A percentile compares a stretch with the other conserved stretches of the same genome.
Conservation (phyloP, 2,329 filamentous ascomycete species). For the Acephala macrosclerotiorum region DNA sequence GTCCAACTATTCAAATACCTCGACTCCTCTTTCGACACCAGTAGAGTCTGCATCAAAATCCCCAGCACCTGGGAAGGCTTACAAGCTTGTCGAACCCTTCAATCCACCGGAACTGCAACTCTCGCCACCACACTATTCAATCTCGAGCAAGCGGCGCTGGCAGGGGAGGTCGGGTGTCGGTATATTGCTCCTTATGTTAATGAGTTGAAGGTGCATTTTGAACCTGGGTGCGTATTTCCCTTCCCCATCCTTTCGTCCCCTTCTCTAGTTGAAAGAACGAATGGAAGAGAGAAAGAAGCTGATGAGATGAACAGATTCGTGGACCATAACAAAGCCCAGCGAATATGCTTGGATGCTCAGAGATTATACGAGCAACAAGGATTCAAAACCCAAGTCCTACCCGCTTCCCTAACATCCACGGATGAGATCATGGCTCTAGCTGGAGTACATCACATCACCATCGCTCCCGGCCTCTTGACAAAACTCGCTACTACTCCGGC, state of each 20-base stretch:
- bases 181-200: conserved; percentile 74
- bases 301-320: conserved; percentile 48
- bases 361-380: conserved; percentile 55
- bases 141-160: conserved; percentile 65
- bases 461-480: conserved; percentile 59
- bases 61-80: conserved; percentile 70
- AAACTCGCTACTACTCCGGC: conserved; percentile 27
- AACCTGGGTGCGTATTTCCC: conserved; percentile 49
- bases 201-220: conserved; percentile 68
- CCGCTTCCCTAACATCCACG: conserved; percentile 62
- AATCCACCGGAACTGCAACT: conserved; percentile 61
- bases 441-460: conserved; percentile 65
- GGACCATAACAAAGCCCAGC: conserved; percentile 52
- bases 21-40: conserved; percentile 51
- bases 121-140: conserved; percentile 70
- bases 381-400: conserved; percentile 58
- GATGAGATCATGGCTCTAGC: conserved; percentile 65
- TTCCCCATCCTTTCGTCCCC: not conserved
- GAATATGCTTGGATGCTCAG: conserved; percentile 56
- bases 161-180: conserved; percentile 62
- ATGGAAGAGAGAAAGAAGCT: too few species aligned
- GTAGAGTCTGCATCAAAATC: conserved; percentile 67
- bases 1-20: conserved; percentile 55
- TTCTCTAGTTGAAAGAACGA: not conserved
- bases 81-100: conserved; percentile 62